A percentile compares a stretch with the other conserved stretches of the same genome.
phyloP scores from a whole-genome alignment of 1,139 yeast species.

The Scheffersomyces segobiensis region DNA sequence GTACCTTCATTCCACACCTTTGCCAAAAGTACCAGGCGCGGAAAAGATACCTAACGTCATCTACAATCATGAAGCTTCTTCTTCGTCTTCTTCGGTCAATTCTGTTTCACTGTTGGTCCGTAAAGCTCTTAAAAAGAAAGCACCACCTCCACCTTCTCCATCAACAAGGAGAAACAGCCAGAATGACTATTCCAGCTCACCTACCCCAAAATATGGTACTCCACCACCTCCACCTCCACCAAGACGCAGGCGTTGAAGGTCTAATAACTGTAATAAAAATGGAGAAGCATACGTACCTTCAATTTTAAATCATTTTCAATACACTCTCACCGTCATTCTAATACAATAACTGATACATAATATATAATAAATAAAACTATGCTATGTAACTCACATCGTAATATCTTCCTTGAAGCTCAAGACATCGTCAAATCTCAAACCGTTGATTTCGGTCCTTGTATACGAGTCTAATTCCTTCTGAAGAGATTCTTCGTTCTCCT shows the following conservation, averaged over 20 bases:
- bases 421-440: constrained; percentile 65
- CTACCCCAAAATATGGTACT: constrained; percentile 1
- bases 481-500: constrained; percentile 28
- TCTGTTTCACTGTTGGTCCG: constrained; percentile 23
- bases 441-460: constrained; percentile 65
- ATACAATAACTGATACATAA: not conserved
- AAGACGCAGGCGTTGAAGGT: constrained; percentile 11
- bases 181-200: not conserved
- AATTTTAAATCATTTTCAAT: not conserved
- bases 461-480: constrained; percentile 44
- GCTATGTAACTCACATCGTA: constrained; percentile 45
- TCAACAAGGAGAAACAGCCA: not conserved
- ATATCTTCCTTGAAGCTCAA: constrained; percentile 71
- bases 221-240: constrained; percentile 20
- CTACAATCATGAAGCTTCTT: constrained; percentile 8
- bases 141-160: constrained; percentile 46
- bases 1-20: constrained; percentile 23
- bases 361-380: no score
- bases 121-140: constrained; percentile 35
- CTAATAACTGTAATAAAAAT: not conserved
- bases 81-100: constrained; percentile 17
- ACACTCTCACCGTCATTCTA: not conserved
- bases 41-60: constrained; percentile 5
- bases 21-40: constrained; percentile 11
- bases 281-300: not conserved